Evolutionary conservation across 495 filamentous ascomycete genomes (phyloP), one percentile per base, ranked within the genome.

Genomic region (Aspergillus wentii): DNA sequence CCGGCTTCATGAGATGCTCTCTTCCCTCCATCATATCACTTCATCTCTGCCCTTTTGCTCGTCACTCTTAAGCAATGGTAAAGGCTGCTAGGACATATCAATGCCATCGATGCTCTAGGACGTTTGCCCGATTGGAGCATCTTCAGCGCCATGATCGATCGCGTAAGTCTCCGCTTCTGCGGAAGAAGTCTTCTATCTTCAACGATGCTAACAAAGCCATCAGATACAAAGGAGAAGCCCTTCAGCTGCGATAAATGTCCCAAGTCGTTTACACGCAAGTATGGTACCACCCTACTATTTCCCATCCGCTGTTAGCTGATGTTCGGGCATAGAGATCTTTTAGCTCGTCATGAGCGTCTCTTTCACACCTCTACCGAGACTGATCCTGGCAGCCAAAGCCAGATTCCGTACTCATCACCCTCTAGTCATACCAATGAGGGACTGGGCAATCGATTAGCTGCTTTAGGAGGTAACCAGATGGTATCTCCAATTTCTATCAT

Each of bases 161-260:
- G n/a, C 65, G 65, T 69, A 59, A 31, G 49, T 43, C 35, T 9
- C 22, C 6, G 13, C 18, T n/a, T 37, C 25, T 38, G 16, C 23
- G 17, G 18, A n/a, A n/a, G n/a, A n/a, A n/a, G n/a, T n/a, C n/a
- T n/a, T n/a, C n/a, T n/a, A n/a, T n/a, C n/a, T n/a, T n/a, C n/a
- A n/a, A n/a, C n/a, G n/a, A n/a, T n/a, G n/a, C n/a, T n/a, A n/a
- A n/a, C n/a, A n/a, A n/a, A n/a, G n/a, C n/a, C n/a, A n/a, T 17
- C 21, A 69, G 65, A 69, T 36, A 69, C 65, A 8, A 69, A 66
- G 23, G 65, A 69, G 40, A 69, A 69, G 35, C 65, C 65, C 1
- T 69, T 57, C 34, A 33, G 32, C 39, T 69, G 62, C 23, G 35
- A 41, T 4, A 51, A 56, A 43, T 69, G 65, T 30, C 54, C 59